Evolutionary conservation across 2,329 filamentous ascomycete genomes (phyloP), one percentile per base, ranked within the genome.

Genomic region (Aspergillus glaucus): DNA sequence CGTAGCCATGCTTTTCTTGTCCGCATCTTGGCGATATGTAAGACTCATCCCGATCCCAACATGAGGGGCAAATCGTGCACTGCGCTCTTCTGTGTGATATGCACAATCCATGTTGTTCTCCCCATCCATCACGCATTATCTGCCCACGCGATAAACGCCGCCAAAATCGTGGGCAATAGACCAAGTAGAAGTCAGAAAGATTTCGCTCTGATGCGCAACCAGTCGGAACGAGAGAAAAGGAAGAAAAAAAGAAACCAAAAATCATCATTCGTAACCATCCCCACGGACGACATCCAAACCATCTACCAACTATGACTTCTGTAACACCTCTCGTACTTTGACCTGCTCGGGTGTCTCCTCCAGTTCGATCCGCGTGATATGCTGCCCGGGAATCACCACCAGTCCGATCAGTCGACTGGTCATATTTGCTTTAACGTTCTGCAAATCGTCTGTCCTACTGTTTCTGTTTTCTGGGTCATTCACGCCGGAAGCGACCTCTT

Each of bases 341-440:
- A 44, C 50, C 42, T 54, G 58, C 44, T 57, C 55, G 46, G 59
- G 55, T 46, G 59, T 62, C 55, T 92, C 85, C 64, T 97, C 90
- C 43, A 93, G 76, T 68, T 96, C 91, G 60, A 98, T 89, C 73
- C 86, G 92, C 50, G 79, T 82, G 57, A 98, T 88, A 65, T 95
- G 82, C 57, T 86, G 76, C 0, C 92, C 91, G 0, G 93, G 93
- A 3, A 98, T 82, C 21, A 96, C 91, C 2, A 98, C 84, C 22
- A 97, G 72, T 0, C 93, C 93, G 19, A 98, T 80, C 63, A 89
- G 95, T 47, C 93, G 82, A 57, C 87, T 90, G 22, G 82, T 86
- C 84, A 95, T 87, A 58, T 89, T 80, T 47, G 88, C 70, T 53
- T 78, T 80, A 48, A 86, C 63, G 47, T 70, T 64, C 40, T 50